phyloP scores from a whole-genome alignment of 2,329 filamentous ascomycete genomes.

The Cryphonectria radicalis region DNA sequence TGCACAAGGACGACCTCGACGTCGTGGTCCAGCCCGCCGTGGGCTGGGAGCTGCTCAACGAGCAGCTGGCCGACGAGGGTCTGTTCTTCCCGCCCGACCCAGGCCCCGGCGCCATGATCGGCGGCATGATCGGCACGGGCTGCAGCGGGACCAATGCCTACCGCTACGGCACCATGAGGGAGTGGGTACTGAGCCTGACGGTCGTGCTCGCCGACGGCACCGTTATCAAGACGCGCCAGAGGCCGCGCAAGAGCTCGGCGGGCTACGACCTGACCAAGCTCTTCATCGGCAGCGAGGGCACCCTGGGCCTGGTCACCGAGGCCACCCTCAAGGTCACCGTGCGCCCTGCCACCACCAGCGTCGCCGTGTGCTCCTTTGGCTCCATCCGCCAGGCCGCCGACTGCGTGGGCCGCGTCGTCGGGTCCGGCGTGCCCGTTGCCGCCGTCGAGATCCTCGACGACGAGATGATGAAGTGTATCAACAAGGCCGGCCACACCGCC shows the following conservation, averaged over 20 bases:
- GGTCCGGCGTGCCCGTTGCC: constrained; percentile 79
- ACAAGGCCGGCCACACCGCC: constrained; percentile 67
- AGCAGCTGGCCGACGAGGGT: constrained; percentile 66
- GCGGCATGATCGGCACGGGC: constrained; percentile 74
- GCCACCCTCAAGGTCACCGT: constrained; percentile 86
- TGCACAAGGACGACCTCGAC: constrained; percentile 80
- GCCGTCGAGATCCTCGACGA: constrained; percentile 94
- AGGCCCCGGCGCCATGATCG: constrained; percentile 82
- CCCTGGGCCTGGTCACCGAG: constrained; percentile 88
- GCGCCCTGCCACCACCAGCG: constrained; percentile 76
- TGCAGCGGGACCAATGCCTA: constrained; percentile 79
- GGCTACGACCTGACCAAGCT: constrained; percentile 90
- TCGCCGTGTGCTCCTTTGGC: constrained; percentile 70
- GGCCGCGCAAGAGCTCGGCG: constrained; percentile 72
- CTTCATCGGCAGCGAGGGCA: constrained; percentile 91
- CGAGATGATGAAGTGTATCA: constrained; percentile 78
- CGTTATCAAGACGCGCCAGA: constrained; percentile 72
- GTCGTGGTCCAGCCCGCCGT: constrained; percentile 76
- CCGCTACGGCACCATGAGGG: constrained; percentile 85
- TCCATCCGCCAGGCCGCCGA: constrained; percentile 72
- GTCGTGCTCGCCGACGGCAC: constrained; percentile 86
- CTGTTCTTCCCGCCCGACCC: constrained; percentile 87
- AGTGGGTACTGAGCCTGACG: constrained; percentile 82
- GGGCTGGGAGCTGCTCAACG: constrained; percentile 79
- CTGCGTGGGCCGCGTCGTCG: constrained; percentile 81